Conservation (phyloP, 108 stramenopile species). For the Nitzschia palea region DNA sequence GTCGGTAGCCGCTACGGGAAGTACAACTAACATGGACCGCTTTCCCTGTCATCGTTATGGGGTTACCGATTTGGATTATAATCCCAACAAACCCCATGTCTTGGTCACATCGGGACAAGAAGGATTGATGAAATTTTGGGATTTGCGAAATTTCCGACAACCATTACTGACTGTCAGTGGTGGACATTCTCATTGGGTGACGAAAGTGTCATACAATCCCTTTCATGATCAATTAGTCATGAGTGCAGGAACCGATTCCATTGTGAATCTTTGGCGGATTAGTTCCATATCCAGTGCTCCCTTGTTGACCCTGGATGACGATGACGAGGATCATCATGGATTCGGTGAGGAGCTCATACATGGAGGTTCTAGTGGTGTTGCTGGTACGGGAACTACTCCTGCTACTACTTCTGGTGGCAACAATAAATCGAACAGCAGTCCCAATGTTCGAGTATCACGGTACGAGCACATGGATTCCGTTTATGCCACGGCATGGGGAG, state of each 20-base stretch:
- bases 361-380: conserved; percentile 1
- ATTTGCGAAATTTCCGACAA: conserved; percentile 62
- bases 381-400: not conserved
- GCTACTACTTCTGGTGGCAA: not conserved
- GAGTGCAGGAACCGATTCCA: conserved; percentile 88
- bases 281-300: conserved; percentile 94
- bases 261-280: conserved; percentile 94
- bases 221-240: conserved; percentile 98
- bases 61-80: conserved; percentile 88
- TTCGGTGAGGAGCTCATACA: too few relatives aligned
- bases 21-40: conserved; percentile 19
- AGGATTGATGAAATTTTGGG: conserved; percentile 95
- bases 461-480: conserved; percentile 89
- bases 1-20: conserved; percentile 19
- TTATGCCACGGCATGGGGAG: conserved; percentile 89
- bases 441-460: conserved; percentile 80
- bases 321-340: conserved; percentile 37
- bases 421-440: conserved; percentile 1
- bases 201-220: conserved; percentile 88
- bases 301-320: conserved; percentile 73
- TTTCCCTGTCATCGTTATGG: conserved; percentile 54
- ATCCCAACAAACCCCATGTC: conserved; percentile 91
- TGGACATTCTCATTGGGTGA: conserved; percentile 91
- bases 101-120: conserved; percentile 91
- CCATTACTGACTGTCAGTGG: conserved; percentile 65